phyloP scores from a whole-genome alignment of 1,139 yeast genomes.

The Yamadazyma epiphylla region DNA sequence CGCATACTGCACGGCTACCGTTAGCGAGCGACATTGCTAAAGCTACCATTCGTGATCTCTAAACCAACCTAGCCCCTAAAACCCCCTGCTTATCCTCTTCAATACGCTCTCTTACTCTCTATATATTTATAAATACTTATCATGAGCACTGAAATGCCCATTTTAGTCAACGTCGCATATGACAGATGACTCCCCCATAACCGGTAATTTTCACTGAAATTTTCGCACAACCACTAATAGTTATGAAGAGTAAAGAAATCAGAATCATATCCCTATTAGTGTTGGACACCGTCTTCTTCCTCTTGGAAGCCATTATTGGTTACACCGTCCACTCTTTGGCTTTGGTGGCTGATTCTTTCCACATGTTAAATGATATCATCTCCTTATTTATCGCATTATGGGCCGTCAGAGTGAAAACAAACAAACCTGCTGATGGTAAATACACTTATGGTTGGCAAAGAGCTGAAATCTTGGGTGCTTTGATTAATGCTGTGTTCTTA shows the following conservation, averaged over 20 bases:
- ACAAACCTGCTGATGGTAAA: conserved; percentile 76
- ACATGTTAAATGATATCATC: conserved; percentile 92
- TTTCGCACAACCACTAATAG: too few species aligned
- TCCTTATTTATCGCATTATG: conserved; percentile 88
- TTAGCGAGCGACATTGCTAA: too few species aligned
- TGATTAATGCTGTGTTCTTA: conserved; percentile 87
- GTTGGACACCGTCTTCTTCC: conserved; percentile 79
- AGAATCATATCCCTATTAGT: conserved; percentile 70
- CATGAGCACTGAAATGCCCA: too few species aligned
- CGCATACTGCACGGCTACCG: too few species aligned
- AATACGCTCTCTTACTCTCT: too few species aligned
- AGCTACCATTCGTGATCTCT: too few species aligned
- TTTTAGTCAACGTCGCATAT: too few species aligned
- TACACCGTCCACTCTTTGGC: conserved; percentile 91
- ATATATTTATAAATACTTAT: too few species aligned
- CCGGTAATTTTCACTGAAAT: too few species aligned
- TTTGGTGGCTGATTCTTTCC: conserved; percentile 92
- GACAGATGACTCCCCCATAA: too few species aligned
- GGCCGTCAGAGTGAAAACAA: conserved; percentile 92
- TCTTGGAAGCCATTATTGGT: conserved; percentile 80
- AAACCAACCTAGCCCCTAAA: too few species aligned
- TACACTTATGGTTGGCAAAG: conserved; percentile 97
- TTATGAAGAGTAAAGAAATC: conserved; percentile 57
- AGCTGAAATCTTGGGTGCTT: conserved; percentile 92
- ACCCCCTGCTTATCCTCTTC: too few species aligned